Percentiles rank a stretch among this genome's conserved stretches.
Evolutionary conservation across 176 grass and related monocot species (phyloP).

Genomic region (Carex kokanica): DNA sequence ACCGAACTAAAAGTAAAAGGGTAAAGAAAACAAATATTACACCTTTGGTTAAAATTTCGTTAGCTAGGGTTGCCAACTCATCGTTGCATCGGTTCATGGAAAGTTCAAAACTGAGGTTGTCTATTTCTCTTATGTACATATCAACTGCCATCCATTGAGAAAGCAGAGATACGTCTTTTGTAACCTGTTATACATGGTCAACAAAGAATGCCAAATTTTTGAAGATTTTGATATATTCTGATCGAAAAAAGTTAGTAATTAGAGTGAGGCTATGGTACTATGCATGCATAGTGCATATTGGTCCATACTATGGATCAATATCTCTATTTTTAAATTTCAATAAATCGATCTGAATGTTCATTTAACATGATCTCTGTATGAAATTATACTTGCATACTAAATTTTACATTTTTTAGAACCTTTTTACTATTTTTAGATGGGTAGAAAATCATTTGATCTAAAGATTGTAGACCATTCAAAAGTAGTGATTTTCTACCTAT

Average conservation of each 20-base stretch:
- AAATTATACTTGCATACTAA: too few relatives aligned
- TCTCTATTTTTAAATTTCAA: too few relatives aligned
- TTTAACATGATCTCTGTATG: too few relatives aligned
- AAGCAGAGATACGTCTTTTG: slow-evolving; percentile 77
- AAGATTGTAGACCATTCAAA: too few relatives aligned
- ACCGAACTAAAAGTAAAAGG: not conserved
- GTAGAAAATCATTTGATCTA: too few relatives aligned
- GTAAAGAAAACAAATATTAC: not conserved
- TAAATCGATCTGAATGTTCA: too few relatives aligned
- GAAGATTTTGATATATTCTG: not conserved
- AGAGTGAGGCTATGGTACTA: too few relatives aligned
- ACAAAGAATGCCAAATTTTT: slow-evolving; percentile 12
- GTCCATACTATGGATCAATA: too few relatives aligned
- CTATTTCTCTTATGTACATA: slow-evolving; percentile 76
- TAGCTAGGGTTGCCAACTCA: slow-evolving; percentile 57
- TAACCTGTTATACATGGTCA: slow-evolving; percentile 45
- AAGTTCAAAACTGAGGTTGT: slow-evolving; percentile 87
- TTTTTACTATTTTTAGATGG: too few relatives aligned
- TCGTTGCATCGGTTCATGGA: slow-evolving; percentile 78
- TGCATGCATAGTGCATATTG: too few relatives aligned
- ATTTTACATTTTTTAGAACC: too few relatives aligned
- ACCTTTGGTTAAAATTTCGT: slow-evolving; percentile 78
- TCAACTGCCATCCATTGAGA: slow-evolving; percentile 94
- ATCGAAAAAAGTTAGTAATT: not conserved
- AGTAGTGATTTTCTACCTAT: too few relatives aligned